Percentiles rank a stretch among this genome's conserved stretches.
Evolutionary conservation across 352 stramenopile species (phyloP).

Genomic region (Phytophthora vignae): DNA sequence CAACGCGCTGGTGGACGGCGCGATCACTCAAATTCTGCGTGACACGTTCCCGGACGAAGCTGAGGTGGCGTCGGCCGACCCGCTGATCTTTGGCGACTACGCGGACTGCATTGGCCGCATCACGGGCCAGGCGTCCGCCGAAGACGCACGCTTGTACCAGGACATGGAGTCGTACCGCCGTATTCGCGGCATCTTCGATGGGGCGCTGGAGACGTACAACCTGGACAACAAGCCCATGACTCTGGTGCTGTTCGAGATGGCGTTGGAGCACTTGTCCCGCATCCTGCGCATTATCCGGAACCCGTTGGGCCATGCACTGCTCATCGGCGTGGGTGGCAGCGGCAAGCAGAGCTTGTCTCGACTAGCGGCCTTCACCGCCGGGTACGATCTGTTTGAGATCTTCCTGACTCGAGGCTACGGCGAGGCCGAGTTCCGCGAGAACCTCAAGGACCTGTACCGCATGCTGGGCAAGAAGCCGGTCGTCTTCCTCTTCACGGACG

Average conservation of each 20-base stretch:
- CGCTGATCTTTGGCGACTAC: constrained; percentile 95
- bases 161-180: constrained; percentile 93
- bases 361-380: constrained; percentile 92
- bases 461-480: constrained; percentile 87
- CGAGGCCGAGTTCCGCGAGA: constrained; percentile 94
- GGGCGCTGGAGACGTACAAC: constrained; percentile 95
- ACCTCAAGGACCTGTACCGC: constrained; percentile 95
- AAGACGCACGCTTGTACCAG: constrained; percentile 93
- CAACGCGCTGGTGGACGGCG: constrained; percentile 77
- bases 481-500: constrained; percentile 97
- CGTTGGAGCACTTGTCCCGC: constrained; percentile 93
- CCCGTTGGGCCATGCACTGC: constrained; percentile 91
- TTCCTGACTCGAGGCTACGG: constrained; percentile 94
- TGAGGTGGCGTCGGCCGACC: constrained; percentile 78
- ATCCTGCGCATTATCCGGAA: constrained; percentile 95
- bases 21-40: constrained; percentile 82
- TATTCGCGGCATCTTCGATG: constrained; percentile 93
- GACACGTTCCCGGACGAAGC: constrained; percentile 72
- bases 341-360: constrained; percentile 95
- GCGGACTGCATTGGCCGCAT: constrained; percentile 83
- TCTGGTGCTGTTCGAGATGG: constrained; percentile 96
- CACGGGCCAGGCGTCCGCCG: constrained; percentile 53
- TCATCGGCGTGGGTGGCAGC: constrained; percentile 95
- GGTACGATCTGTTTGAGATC: constrained; percentile 96
- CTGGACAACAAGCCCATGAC: constrained; percentile 95